Evolutionary conservation across 441 rosid species (phyloP), one percentile per base, ranked within the genome.

Genomic region (Daphne laureola): DNA sequence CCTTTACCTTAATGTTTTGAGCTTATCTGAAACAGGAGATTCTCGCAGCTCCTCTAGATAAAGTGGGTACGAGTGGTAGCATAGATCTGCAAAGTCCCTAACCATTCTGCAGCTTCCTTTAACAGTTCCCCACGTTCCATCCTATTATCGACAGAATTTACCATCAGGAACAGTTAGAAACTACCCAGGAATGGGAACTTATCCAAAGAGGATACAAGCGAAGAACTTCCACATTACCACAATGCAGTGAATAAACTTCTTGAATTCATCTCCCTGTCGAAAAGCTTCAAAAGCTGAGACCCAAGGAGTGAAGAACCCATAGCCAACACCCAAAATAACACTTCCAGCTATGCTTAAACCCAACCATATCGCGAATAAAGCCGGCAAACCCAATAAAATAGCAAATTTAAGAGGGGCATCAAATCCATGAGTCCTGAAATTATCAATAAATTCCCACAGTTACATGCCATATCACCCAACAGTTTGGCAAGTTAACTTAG

Each of bases 231-330:
- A 25, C 51, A 50, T 48, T 79, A 83, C 90, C 85, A 81, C 85
- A 54, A 85, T 18, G 60, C 80, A 78, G 54, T 80, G 96, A 58
- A 70, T 64, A 67, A 83, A 69, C 64, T 75, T 85, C 69, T 75
- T 79, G 71, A 70, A 79, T 52, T 62, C 77, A 63, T 76, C 49
- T 52, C 74, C 75, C 46, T 71, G 77, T 72, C 93, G 72, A 48
- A 87, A 91, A 58, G 96, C 96, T 62, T 91, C 83, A 55, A 91
- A 87, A 68, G 96, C 71, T 46, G 85, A 80, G 65, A 87, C 67
- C 93, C 95, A 86, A 44, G 93, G 93, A 35, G 88, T 68, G 67
- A 91, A 79, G 71, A 82, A 87, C 3, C 96, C 93, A 70, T 83
- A 86, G 16, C 89, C 90, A 53, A 83, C 41, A 47, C 93, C 87